Percentiles rank a stretch among this genome's conserved stretches.
phyloP scores from a whole-genome alignment of 441 rosid species.

The Caryocar brasiliense region DNA sequence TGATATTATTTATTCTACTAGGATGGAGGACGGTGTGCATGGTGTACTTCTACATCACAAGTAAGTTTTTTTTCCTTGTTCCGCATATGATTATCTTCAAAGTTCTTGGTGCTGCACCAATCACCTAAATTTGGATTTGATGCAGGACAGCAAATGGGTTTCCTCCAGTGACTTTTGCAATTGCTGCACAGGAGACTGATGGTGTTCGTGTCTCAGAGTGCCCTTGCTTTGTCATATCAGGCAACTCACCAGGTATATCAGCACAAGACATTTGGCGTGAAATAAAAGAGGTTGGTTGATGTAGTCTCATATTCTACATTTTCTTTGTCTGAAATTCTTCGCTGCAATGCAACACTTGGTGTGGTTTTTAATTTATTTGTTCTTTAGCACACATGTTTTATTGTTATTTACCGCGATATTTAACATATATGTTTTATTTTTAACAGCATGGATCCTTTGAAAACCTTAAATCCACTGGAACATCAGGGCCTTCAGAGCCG shows the following conservation, averaged over 20 bases:
- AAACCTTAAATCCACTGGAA: slow-evolving; percentile 30
- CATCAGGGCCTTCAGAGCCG: slow-evolving; percentile 38
- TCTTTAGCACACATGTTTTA: neutral
- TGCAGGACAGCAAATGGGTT: slow-evolving; percentile 53
- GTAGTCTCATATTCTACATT: neutral
- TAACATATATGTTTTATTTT: neutral
- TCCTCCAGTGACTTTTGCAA: slow-evolving; percentile 57
- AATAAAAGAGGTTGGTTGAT: slow-evolving; percentile 51
- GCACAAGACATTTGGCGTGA: slow-evolving; percentile 82
- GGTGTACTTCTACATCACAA: slow-evolving; percentile 67
- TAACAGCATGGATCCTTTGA: slow-evolving; percentile 68
- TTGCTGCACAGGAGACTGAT: slow-evolving; percentile 58
- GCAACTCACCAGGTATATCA: slow-evolving; percentile 52
- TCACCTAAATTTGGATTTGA: neutral
- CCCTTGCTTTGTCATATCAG: slow-evolving; percentile 59
- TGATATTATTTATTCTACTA: slow-evolving; percentile 20
- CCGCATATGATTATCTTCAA: neutral
- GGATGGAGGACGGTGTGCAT: slow-evolving; percentile 66
- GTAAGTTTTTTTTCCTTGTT: slow-evolving; percentile 30
- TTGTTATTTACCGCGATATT: neutral
- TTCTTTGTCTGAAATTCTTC: too few relatives aligned
- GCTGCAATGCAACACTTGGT: too few relatives aligned
- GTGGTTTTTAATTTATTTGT: too few relatives aligned
- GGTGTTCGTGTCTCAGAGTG: slow-evolving; percentile 57
- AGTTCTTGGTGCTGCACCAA: neutral